Base-by-base conservation (phyloP, 306 rosid species). In the Psophocarpus tetragonolobus region DNA sequence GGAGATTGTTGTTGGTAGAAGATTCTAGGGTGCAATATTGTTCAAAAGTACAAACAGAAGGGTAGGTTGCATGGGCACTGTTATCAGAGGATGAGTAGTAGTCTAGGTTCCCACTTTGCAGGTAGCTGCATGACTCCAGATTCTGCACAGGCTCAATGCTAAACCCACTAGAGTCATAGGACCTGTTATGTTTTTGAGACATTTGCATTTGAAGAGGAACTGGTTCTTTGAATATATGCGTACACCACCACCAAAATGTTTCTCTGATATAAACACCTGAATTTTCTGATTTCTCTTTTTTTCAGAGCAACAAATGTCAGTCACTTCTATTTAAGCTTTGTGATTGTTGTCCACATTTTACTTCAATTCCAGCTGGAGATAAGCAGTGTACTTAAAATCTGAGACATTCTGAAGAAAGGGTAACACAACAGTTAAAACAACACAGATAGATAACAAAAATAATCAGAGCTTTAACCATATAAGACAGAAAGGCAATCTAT, bases 11-110 rank as follows among this genome's bases (percentile, higher is more conserved):
- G 26, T 81, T 78, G 50, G 74, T 84, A 3, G 87, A 87, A 53
- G 93, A 87, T 38, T 91, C 98, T 44, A 83, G 86, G 73, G 87
- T 84, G 87, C 75, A 79, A 68, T 83, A 85, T 64, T 51, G 92
- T 2, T 78, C 87, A 14, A 64, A 57, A 70, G 71, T 44, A 51
- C 77, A 90, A 72, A 69, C 68, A 61, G 89, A 81, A 42, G 84
- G 84, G 68, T 86, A 84, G 61, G 76, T 73, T 79, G 66, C 80
- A 36, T 70, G 90, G 74, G 75, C 68, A 75, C 76, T 72, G 12
- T 80, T 87, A 53, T 83, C 75, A 41, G 90, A 78, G 75, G 77
- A 85, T 41, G 83, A 73, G 27, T 71, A 72, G 50, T 80, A 77
- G 33, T 87, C 83, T 21, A 50, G 76, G 63, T 75, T 84, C 78